Percentiles rank a stretch among this genome's conserved stretches.
Conservation (phyloP, 1,284 basidiomycete genomes). For the Boletus semigastroideus region DNA sequence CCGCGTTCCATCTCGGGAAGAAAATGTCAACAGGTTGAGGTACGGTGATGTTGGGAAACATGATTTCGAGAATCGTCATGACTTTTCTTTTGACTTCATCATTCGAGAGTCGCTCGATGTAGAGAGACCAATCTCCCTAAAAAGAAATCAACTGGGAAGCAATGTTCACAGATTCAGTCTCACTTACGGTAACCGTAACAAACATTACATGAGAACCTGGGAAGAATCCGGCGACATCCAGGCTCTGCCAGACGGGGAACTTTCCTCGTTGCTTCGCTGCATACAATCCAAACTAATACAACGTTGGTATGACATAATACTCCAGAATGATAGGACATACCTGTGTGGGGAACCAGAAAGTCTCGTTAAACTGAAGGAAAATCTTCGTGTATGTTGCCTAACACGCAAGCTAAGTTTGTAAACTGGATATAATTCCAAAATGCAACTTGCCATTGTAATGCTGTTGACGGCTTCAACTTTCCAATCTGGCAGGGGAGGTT, state of each 20-base stretch:
- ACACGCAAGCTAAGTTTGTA: neutral
- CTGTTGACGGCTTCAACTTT: constrained; percentile 6
- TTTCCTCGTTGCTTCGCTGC: constrained; percentile 1
- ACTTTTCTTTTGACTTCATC: constrained; percentile 49
- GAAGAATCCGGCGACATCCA: constrained; percentile 2
- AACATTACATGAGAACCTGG: constrained; percentile 5
- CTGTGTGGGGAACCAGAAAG: constrained; percentile 7
- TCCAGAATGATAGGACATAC: neutral
- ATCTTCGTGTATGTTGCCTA: constrained; percentile 10
- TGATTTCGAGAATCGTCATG: constrained; percentile 50
- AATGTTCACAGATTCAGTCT: no score
- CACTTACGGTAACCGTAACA: constrained; percentile 9
- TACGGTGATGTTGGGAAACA: constrained; percentile 54
- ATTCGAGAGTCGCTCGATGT: constrained; percentile 53
- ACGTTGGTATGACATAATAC: neutral
- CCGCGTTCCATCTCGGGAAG: constrained; percentile 57
- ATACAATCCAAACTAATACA: constrained; percentile 3
- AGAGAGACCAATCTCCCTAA: constrained; percentile 57
- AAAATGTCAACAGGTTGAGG: constrained; percentile 55
- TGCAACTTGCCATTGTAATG: constrained; percentile 3
- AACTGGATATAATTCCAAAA: neutral
- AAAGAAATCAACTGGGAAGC: neutral
- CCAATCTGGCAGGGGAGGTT: constrained; percentile 6
- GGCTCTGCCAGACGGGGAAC: constrained; percentile 5
- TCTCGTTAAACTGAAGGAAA: constrained; percentile 10